phyloP scores from a whole-genome alignment of 768 basidiomycete genomes.

The Albatrellus ellisii region DNA sequence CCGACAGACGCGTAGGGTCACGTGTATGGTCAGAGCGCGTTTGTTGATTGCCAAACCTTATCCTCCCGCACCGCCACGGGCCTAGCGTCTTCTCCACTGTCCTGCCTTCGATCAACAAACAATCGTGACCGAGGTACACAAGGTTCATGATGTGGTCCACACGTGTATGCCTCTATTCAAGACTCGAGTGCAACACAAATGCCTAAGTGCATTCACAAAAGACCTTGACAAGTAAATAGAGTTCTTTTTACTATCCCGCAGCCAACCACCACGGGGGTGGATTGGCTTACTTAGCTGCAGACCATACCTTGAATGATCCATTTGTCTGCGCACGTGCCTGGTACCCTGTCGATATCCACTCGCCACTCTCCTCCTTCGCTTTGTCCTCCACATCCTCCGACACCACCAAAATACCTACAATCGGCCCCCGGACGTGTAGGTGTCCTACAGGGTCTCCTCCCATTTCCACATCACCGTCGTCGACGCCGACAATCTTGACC shows the following conservation, averaged over 20 bases:
- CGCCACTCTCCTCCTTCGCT: conserved; percentile 8
- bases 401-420: conserved; percentile 40
- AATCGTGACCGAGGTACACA: too few species aligned
- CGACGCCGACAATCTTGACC: conserved; percentile 57
- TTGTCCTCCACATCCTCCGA: conserved; percentile 26
- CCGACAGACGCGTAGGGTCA: conserved; percentile 11
- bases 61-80: conserved; percentile 11
- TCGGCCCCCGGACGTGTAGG: conserved; percentile 58
- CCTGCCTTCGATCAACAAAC: too few species aligned
- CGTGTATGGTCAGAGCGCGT: conserved; percentile 6
- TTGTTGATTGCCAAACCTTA: conserved; percentile 15
- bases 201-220: background rate
- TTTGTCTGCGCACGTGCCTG: conserved; percentile 22
- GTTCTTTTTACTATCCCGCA: background rate
- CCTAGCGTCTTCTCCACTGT: background rate
- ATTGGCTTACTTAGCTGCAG: background rate
- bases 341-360: conserved; percentile 21
- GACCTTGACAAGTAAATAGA: background rate
- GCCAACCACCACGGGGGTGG: too few species aligned
- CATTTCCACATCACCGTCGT: conserved; percentile 49
- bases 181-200: background rate
- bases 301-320: conserved; percentile 23
- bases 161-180: background rate
- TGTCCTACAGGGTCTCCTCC: conserved; percentile 55
- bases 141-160: too few species aligned